Evolutionary conservation across 441 rosid species (phyloP), one percentile per base, ranked within the genome.

Genomic region (Raphanus hybrid): DNA sequence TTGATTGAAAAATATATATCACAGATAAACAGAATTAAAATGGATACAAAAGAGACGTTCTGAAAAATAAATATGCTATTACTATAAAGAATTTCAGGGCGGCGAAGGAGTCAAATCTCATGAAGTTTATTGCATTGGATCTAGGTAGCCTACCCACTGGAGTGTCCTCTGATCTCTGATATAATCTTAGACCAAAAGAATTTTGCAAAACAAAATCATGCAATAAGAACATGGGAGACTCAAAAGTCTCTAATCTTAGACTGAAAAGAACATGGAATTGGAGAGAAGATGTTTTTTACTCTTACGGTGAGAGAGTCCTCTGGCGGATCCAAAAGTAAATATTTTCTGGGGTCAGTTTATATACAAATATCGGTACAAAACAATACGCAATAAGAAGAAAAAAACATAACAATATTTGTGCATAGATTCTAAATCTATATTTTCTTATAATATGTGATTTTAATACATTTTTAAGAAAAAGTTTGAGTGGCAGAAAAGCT

Each of bases 101-200:
- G 27, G 63, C 55, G 20, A 78, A 81, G n/a, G 78, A 76, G 59
- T 71, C 68, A 54, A 16, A 7, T 27, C 48, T 62, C 32, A 58
- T 43, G 27, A 71, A 50, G 70, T 50, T 64, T 74, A 65, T 74
- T 74, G 64, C 62, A 12, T 39, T 55, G 77, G 27, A 65, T 35
- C 62, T 12, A 35, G 65, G 71, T 63, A 26, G 63, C 23, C 12
- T 63, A 29, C 35, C 35, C n/a, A 29, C 57, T 6, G 6, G 54
- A 64, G 68, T 82, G 32, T 4, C 75, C 73, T 70, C 72, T 59
- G 64, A 76, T 66, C 73, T 52, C 64, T 80, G 79, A 81, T 73
- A 82, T 59, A 76, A 77, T 66, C 76, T 80, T 78, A 18, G 50
- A 73, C 84, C 83, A 83, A 85, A 89, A 85, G 80, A 86, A 84